Evolutionary conservation across 2,329 filamentous ascomycete species (phyloP).

Genomic region (Diaporthe eres): DNA sequence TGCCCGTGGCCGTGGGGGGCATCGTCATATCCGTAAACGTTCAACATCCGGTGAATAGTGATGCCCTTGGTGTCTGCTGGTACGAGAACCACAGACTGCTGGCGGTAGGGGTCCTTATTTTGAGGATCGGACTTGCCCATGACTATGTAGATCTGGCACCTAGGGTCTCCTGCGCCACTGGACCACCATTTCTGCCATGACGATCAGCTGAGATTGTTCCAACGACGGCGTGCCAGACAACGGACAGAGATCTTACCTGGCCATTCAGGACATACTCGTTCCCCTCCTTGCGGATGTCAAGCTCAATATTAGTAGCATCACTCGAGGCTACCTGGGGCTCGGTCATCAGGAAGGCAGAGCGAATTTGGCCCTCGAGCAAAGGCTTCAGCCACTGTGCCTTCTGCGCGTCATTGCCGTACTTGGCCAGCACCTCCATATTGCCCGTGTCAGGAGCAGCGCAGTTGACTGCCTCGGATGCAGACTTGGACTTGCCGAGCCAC

Average conservation of each 20-base stretch:
- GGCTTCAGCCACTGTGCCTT: conserved; percentile 88
- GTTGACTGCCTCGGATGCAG: conserved; percentile 89
- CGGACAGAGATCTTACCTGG: conserved; percentile 65
- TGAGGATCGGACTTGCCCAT: conserved; percentile 92
- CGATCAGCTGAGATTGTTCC: not conserved
- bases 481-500: conserved; percentile 87
- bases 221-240: not conserved
- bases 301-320: conserved; percentile 92
- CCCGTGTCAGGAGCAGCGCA: conserved; percentile 93
- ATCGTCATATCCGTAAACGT: conserved; percentile 96
- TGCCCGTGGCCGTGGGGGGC: conserved; percentile 99
- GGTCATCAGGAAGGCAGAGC: conserved; percentile 94
- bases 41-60: conserved; percentile 93
- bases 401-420: conserved; percentile 88
- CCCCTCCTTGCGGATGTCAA: conserved; percentile 86
- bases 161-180: conserved; percentile 91
- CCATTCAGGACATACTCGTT: conserved; percentile 94
- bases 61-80: conserved; percentile 86
- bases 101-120: conserved; percentile 84
- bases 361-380: conserved; percentile 85
- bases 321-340: conserved; percentile 90
- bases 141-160: conserved; percentile 94
- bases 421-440: conserved; percentile 95
- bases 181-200: conserved; percentile 96
- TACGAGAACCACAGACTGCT: conserved; percentile 94